Base-by-base conservation (phyloP, 805 yeast species). In the Kuraishia piskuri region DNA sequence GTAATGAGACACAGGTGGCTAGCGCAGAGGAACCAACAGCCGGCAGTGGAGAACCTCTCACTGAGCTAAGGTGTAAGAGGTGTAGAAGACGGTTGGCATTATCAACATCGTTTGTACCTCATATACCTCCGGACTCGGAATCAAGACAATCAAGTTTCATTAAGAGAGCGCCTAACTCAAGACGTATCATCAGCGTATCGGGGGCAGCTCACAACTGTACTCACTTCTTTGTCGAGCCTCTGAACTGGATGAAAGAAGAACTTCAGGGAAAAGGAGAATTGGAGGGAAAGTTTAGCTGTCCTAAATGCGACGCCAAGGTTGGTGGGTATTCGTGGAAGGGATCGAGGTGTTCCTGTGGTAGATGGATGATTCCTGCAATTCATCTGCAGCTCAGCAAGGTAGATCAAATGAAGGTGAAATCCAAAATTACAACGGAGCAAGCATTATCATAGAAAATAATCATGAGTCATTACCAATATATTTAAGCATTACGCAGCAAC, bases 271-370 rank as follows among this genome's bases (percentile, higher is more conserved):
- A 78, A 59, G 88, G 88, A 37, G 86, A 83, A 51, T 61, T 94
- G 8, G 97, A 92, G 66, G 99, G 99, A 2, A 88, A 86, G 62
- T 82, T 94, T 48, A 66, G 70, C 10, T 94, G 99, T 67, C 94
- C 94, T 2, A 86, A 84, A 62, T 94, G 99, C 71, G 72, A 73
- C 4, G 75, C 87, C 17, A 94, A 92, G 69, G 80, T 94, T 2
- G 99, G 99, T 14, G 90, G 89, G 0, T 94, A 90, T 66, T 82
- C 84, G 57, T 94, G 99, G 99, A 88, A 84, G 62, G 99, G 99
- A 0, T 82, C 92, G 1, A 73, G 96, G 61, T 94, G 99, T 67
- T 82, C 94, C 54, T 94, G 99, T 68, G 97, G 97, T 2, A 82
- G 81, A 61, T 94, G 99, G 99, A 84, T 92, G 76, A 79, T 89